Evolutionary conservation across 1,139 yeast species (phyloP), one percentile per base, ranked within the genome.

Genomic region (Casaregolazyma suthepensis): DNA sequence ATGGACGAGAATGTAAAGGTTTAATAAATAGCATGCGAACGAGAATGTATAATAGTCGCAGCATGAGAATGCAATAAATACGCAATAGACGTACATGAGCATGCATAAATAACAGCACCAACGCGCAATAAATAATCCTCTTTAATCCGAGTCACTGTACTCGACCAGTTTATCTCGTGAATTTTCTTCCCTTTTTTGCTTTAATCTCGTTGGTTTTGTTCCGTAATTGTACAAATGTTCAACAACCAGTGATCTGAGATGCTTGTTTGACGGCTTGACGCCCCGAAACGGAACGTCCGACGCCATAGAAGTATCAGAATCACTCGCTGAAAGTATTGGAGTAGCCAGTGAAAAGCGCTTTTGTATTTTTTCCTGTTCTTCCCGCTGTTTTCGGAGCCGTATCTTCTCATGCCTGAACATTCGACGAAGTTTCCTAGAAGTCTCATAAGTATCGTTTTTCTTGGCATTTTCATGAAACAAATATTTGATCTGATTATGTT

Each of bases 351-450:
- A 58, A 22, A 50, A 29, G 47, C 55, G 57, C 38, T 57, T 56
- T 19, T 54, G 53, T n/a, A 62, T 29, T n/a, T 29, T 45, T 19
- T 48, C 45, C 45, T 52, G 52, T 35, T 61, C 61, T 13, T 49
- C 52, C 42, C 57, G 50, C 35, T 53, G 48, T 19, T 37, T 46
- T 38, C 50, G 31, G 20, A 57, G 18, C 5, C 35, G 51, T 29
- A 52, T 48, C 49, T 54, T 55, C 22, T 59, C 59, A 5, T 46
- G 49, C 46, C 66, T 42, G 48, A 61, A 62, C 6, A 44, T 45
- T 26, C 47, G 48, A 26, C 66, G 51, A n/a, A 63, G 51, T 22
- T 52, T 56, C 52, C 59, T 63, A 6, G 66, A 63, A 22, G 54
- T 56, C 3, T 52, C 50, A 45, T 56, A 60, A 1, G 56, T 52